Base-by-base conservation (phyloP, 176 grass and related monocot species). In the Puccinellia tenuiflora region DNA sequence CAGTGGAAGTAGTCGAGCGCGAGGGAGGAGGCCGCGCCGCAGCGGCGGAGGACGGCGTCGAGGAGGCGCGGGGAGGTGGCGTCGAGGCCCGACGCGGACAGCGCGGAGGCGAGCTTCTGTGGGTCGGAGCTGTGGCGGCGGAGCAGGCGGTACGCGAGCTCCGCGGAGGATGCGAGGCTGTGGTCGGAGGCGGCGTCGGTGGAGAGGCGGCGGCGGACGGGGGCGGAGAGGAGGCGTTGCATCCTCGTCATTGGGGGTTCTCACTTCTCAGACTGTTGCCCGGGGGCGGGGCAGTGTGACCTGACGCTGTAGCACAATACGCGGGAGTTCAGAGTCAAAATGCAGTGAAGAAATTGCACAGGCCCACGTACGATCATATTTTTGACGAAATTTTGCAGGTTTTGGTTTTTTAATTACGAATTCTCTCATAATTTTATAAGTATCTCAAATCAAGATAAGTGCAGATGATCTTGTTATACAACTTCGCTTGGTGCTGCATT, bases 1-100 rank as follows among this genome's bases (percentile, higher is more conserved):
- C 78, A 94, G 71, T 88, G 88, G 87, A 87, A 92, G 88, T 85
- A 88, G 77, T 81, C 85, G 57, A 91, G 88, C 38, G 92, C 87
- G 67, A 92, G 90, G 53, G 86, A 62, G 47, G 86, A 90, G 35
- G 91, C 84, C 52, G 72, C 79, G 51, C 88, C 92, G 83, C 83
- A 95, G 76, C 92, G 92, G 68, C 61, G 81, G 47, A 94, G 85
- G 20, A 93, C 92, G 47, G 90, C 81, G 57, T 90, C 87, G 81
- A 92, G 57, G 67, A 94, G 92, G 89, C 68, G 91, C 11, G 85
- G 92, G 13, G 84, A 89, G 79, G 86, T 62, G 62, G 81, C 38
- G 76, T 79, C 79, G 68, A 94, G 81, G 68, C 89, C 89, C 78
- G 89, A 86, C 11, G 77, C 83, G 30, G 81, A 84, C 17, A 94